Evolutionary conservation across 305 asterid species (phyloP).

Genomic region (Fraxinus dipetala): DNA sequence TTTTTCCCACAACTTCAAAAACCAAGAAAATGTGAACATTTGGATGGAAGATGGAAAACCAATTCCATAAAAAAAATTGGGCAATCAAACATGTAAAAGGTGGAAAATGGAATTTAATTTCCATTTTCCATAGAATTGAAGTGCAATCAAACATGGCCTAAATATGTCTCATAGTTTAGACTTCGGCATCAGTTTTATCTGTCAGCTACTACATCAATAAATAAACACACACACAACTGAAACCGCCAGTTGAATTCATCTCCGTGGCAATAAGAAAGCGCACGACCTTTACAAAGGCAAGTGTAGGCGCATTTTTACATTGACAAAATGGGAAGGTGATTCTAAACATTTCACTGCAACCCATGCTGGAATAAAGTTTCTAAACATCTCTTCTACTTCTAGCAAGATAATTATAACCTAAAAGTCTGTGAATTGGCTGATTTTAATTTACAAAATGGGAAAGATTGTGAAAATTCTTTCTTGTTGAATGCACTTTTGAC

Average conservation of each 20-base stretch:
- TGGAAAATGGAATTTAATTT: too few species aligned
- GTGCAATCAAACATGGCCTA: too few species aligned
- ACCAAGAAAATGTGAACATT: too few species aligned
- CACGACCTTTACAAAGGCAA: not conserved
- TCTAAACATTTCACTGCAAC: slow-evolving; percentile 25
- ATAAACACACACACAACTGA: not conserved
- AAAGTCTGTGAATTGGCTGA: slow-evolving; percentile 13
- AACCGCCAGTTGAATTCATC: slow-evolving; percentile 11
- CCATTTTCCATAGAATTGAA: too few species aligned
- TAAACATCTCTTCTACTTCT: slow-evolving; percentile 19
- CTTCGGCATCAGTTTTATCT: not conserved
- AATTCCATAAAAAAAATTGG: too few species aligned
- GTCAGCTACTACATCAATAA: not conserved
- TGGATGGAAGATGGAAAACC: too few species aligned
- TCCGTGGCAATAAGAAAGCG: not conserved
- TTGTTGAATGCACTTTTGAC: slow-evolving; percentile 10
- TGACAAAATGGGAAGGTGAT: slow-evolving; percentile 24
- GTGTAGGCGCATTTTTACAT: not conserved
- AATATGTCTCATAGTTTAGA: not conserved
- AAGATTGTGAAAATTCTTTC: not conserved
- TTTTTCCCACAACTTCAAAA: too few species aligned
- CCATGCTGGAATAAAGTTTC: slow-evolving; percentile 35
- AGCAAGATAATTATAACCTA: slow-evolving; percentile 35
- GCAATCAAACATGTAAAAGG: too few species aligned
- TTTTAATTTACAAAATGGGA: slow-evolving; percentile 27